phyloP scores from a whole-genome alignment of 257 asterid species.

The Solanum paucissectum region DNA sequence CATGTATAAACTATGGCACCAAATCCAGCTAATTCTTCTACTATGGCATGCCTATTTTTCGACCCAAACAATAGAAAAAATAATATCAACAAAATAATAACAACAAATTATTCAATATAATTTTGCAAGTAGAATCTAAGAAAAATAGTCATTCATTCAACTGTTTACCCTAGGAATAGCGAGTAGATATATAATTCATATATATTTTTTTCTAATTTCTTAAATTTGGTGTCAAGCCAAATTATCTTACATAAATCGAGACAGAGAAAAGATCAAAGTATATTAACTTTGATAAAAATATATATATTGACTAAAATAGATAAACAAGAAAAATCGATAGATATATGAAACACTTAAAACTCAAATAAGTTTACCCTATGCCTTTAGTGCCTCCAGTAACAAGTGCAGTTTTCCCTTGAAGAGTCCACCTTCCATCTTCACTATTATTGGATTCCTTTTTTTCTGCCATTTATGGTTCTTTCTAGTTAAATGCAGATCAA shows the following conservation, averaged over 20 bases:
- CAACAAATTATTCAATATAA: background rate
- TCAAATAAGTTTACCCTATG: background rate
- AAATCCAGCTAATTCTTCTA: slow-evolving; percentile 24
- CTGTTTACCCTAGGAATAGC: no score
- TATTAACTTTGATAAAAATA: no score
- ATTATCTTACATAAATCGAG: background rate
- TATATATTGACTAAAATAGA: background rate
- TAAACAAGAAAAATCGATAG: background rate
- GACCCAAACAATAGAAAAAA: background rate
- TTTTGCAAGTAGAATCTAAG: background rate
- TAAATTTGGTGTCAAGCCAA: rapidly evolving
- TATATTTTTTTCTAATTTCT: no score
- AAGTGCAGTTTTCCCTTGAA: background rate
- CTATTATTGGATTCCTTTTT: background rate
- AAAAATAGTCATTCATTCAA: background rate
- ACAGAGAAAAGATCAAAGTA: background rate
- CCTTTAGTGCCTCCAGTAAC: background rate
- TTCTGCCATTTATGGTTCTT: background rate
- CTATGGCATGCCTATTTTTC: slow-evolving; percentile 19
- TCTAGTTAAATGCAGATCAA: background rate
- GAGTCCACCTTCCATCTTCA: background rate
- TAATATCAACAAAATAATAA: background rate
- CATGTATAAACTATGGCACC: slow-evolving; percentile 25
- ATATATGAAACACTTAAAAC: background rate
- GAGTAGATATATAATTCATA: no score